These are phyloP conservation scores for Phialophora tarda DNA, from an alignment of 2,329 filamentous ascomycete species.

Conservation along the genomic window DNA sequence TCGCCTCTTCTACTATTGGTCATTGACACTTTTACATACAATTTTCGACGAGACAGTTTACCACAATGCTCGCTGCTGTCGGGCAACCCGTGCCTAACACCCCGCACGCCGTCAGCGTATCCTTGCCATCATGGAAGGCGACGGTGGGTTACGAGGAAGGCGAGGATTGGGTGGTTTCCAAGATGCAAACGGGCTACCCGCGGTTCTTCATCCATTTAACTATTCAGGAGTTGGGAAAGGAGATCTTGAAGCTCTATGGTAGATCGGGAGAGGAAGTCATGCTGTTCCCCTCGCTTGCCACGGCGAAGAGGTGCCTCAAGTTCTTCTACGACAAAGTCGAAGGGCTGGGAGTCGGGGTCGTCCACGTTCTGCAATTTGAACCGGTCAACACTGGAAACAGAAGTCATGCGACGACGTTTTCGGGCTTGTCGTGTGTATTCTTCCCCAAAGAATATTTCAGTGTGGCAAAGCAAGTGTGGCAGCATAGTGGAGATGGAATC, in stretches of 20 bases:
- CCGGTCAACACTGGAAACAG: conserved; percentile 63
- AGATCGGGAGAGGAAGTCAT: conserved; percentile 65
- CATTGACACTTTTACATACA: neutral
- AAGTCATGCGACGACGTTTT: conserved; percentile 55
- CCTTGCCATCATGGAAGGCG: conserved; percentile 87
- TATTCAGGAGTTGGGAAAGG: conserved; percentile 73
- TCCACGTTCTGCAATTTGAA: conserved; percentile 67
- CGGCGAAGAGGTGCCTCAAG: conserved; percentile 73
- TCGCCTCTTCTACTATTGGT: conserved; percentile 3
- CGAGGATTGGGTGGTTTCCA: conserved; percentile 79
- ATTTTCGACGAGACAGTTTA: neutral
- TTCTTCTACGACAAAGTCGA: conserved; percentile 71
- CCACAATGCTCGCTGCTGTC: conserved; percentile 45
- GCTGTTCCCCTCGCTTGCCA: conserved; percentile 75
- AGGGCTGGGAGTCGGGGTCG: conserved; percentile 54
- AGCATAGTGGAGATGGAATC: conserved; percentile 90
- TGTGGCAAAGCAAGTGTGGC: conserved; percentile 93
- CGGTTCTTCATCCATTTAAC: conserved; percentile 90
- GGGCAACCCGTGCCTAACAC: conserved; percentile 80
- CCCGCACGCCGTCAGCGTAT: conserved; percentile 90
- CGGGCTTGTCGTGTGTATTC: conserved; percentile 72
- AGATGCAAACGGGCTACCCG: conserved; percentile 90
- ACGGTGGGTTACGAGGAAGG: conserved; percentile 96
- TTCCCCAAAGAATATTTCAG: conserved; percentile 70
- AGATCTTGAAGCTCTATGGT: conserved; percentile 70